phyloP scores from a whole-genome alignment of 2,329 filamentous ascomycete species.

The Thermomyces lanuginosus region DNA sequence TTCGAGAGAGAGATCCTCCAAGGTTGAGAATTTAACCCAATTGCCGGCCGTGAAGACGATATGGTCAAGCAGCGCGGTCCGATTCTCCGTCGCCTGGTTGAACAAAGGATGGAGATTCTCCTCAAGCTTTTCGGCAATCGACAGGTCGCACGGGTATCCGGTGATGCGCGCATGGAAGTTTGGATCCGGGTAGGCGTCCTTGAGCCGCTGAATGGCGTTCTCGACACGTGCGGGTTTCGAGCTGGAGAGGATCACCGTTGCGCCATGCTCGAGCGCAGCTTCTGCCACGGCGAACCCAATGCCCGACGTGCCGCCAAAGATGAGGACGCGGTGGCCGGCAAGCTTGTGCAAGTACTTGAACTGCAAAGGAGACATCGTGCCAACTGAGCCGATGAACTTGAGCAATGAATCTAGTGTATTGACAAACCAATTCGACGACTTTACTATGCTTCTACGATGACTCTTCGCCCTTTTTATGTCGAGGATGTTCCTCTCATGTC shows the following conservation, averaged over 20 bases:
- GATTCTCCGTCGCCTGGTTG: constrained; percentile 1
- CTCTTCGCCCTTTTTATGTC: too few species aligned
- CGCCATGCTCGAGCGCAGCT: constrained; percentile 34
- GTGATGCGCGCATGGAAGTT: constrained; percentile 23
- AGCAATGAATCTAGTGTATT: too few species aligned
- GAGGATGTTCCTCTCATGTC: too few species aligned
- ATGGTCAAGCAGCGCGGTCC: constrained; percentile 31
- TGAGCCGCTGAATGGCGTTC: constrained; percentile 25
- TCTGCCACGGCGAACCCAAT: constrained; percentile 38
- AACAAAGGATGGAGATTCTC: constrained; percentile 2
- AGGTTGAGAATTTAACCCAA: constrained; percentile 18
- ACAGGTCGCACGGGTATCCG: constrained; percentile 36
- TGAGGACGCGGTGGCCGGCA: constrained; percentile 28
- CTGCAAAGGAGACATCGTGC: too few species aligned
- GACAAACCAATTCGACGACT: too few species aligned
- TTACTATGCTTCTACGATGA: too few species aligned
- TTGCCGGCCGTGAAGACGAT: constrained; percentile 43
- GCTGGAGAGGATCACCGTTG: constrained; percentile 33
- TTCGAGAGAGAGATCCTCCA: constrained; percentile 14
- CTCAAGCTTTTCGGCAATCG: constrained; percentile 18
- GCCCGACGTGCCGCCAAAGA: constrained; percentile 38
- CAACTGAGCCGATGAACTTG: too few species aligned
- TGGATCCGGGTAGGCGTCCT: constrained; percentile 25
- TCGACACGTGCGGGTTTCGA: constrained; percentile 27
- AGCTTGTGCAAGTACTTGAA: constrained; percentile 25